phyloP scores from a whole-genome alignment of 1,139 yeast genomes.

The Candida sanyaensis region DNA sequence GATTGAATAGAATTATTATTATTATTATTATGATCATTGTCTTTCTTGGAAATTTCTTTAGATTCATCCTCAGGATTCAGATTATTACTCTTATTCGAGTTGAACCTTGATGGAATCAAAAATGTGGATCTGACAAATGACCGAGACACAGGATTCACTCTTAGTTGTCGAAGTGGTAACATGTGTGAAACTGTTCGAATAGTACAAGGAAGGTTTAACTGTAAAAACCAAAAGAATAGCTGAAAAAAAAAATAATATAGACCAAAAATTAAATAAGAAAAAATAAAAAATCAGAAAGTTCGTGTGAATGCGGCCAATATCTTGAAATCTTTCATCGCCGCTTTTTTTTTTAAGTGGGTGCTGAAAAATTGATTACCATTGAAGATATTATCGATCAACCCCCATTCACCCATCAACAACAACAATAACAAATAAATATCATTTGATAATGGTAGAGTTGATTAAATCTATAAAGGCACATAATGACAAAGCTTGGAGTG shows the following conservation, averaged over 20 bases:
- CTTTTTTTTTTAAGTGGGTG: too few relatives aligned
- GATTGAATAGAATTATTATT: not conserved
- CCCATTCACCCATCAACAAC: not conserved
- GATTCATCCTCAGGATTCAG: not conserved
- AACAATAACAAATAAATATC: not conserved
- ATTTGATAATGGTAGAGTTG: slow-evolving; percentile 20
- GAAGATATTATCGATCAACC: too few relatives aligned
- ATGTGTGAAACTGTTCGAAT: not conserved
- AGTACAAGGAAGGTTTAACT: not conserved
- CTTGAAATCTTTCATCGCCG: too few relatives aligned
- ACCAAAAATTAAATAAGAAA: too few relatives aligned
- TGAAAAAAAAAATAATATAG: not conserved
- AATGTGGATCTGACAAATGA: not conserved
- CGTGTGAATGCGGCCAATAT: too few relatives aligned
- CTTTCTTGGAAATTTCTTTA: slow-evolving; percentile 3
- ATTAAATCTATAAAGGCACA: slow-evolving; percentile 57
- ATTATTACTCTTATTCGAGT: not conserved
- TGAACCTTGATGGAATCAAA: not conserved
- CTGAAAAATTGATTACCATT: not conserved
- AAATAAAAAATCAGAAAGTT: too few relatives aligned
- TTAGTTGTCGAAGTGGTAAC: slow-evolving; percentile 1
- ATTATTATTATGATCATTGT: not conserved
- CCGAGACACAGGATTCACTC: not conserved
- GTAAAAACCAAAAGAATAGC: not conserved
- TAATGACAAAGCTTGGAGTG: slow-evolving; percentile 77